phyloP scores from a whole-genome alignment of 495 filamentous ascomycete species.

The Astrocystis sublimbata region DNA sequence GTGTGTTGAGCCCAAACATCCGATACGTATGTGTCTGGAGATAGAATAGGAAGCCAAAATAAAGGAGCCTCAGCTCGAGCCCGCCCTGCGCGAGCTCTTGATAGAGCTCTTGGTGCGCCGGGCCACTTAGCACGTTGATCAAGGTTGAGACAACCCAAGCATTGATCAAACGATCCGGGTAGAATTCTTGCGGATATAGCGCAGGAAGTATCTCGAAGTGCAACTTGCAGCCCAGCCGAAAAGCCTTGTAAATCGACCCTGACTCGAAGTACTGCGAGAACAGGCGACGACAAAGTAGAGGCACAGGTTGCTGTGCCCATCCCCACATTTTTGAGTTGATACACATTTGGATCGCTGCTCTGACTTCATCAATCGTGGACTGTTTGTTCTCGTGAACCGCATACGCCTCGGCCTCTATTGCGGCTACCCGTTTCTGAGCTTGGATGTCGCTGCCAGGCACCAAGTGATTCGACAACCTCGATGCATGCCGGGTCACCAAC shows the following conservation, averaged over 20 bases:
- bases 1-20: constrained; percentile 12
- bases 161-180: constrained; percentile 7
- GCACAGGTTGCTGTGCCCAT: constrained; percentile 17
- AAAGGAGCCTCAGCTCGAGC: constrained; percentile 2
- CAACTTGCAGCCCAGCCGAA: constrained; percentile 12
- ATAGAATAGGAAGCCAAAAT: constrained; percentile 19
- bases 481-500: not conserved
- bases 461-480: not conserved
- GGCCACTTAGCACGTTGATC: constrained; percentile 16
- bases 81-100: constrained; percentile 18
- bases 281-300: constrained; percentile 13
- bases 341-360: constrained; percentile 6
- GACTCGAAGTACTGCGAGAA: constrained; percentile 9
- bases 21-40: constrained; percentile 6
- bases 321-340: constrained; percentile 12
- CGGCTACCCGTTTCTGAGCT: constrained; percentile 8
- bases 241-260: constrained; percentile 7
- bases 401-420: constrained; percentile 13
- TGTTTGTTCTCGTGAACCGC: not conserved
- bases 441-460: not conserved
- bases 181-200: constrained; percentile 13
- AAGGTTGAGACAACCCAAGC: constrained; percentile 15
- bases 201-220: constrained; percentile 13
- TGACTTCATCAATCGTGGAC: constrained; percentile 1
- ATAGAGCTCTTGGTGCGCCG: constrained; percentile 1